phyloP scores from a whole-genome alignment of 2,329 filamentous ascomycete species.

The Lomentospora prolificans region DNA sequence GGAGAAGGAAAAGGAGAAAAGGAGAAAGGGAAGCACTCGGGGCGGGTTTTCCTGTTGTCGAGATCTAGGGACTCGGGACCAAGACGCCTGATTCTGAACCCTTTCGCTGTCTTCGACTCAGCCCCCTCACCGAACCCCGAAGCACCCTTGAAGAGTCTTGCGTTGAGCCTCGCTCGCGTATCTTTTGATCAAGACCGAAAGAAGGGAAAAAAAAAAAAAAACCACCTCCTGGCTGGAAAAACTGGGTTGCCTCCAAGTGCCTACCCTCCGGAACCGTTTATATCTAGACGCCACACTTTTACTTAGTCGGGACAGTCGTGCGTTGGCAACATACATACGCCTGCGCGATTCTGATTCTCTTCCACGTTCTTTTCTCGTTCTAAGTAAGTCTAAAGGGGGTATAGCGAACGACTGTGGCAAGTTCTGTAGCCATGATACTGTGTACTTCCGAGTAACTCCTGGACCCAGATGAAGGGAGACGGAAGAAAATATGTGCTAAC shows the following conservation, averaged over 20 bases:
- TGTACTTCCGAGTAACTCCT: background rate
- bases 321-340: background rate
- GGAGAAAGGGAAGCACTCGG: too few species aligned
- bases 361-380: background rate
- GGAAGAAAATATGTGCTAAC: background rate
- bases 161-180: too few species aligned
- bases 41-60: too few species aligned
- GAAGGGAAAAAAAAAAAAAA: too few species aligned
- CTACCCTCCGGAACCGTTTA: background rate
- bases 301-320: background rate
- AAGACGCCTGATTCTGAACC: too few species aligned
- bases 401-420: slow-evolving; percentile 3
- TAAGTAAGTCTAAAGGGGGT: background rate
- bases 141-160: too few species aligned
- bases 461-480: background rate
- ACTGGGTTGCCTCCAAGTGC: background rate
- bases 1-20: too few species aligned
- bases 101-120: too few species aligned
- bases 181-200: too few species aligned
- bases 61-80: too few species aligned
- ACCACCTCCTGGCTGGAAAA: background rate
- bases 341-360: background rate
- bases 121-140: too few species aligned
- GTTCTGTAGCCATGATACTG: background rate
- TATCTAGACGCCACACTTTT: background rate